Evolutionary conservation across 2,329 filamentous ascomycete genomes (phyloP), one percentile per base, ranked within the genome.

Genomic region (Penicillium aurantiogriseum): DNA sequence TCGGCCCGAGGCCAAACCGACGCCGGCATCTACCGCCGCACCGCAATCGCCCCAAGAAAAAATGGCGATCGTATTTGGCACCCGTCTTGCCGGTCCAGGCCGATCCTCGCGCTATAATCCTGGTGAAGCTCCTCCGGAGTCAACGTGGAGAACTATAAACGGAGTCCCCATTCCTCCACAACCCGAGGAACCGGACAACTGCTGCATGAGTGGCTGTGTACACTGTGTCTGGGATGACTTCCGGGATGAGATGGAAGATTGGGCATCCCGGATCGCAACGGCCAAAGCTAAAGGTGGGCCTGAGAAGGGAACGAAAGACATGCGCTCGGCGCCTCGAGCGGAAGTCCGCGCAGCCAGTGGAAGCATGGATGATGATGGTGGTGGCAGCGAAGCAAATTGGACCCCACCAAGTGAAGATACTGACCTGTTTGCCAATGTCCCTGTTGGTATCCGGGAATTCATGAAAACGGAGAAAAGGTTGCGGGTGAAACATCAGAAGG

Each of bases 121-220:
- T 6, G 81, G 80, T 3, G 80, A 84, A 44, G 81, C 86, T 36
- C 78, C 85, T 13, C 78, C 81, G 15, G 80, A 83, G 60, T 86
- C 86, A 49, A 84, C 79, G 9, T 79, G 85, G 59, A 74, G 71
- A 54, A 77, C 74, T 2, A 80, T 97, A 54, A 92, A 90, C 1
- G 93, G 92, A 4, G 83, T 97, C 1, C 76, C 85, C 19, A 88
- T 97, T 5, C 94, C 94, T 2, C 92, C 92, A 0, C 84, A 85
- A 47, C 94, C 94, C 1, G 83, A 86, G 47, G 93, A 99, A 76
- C 94, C 94, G 4, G 94, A 97, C 69, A 97, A 99, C 71, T 99
- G 94, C 82, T 99, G 94, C 77, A 99, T 99, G 94, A 94, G 90
- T 70, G 94, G 94, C 3, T 99, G 94, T 72, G 93, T 96, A 48